Evolutionary conservation across 2,329 filamentous ascomycete species (phyloP), one percentile per base, ranked within the genome.

Genomic region (Ceratocystis destructans): DNA sequence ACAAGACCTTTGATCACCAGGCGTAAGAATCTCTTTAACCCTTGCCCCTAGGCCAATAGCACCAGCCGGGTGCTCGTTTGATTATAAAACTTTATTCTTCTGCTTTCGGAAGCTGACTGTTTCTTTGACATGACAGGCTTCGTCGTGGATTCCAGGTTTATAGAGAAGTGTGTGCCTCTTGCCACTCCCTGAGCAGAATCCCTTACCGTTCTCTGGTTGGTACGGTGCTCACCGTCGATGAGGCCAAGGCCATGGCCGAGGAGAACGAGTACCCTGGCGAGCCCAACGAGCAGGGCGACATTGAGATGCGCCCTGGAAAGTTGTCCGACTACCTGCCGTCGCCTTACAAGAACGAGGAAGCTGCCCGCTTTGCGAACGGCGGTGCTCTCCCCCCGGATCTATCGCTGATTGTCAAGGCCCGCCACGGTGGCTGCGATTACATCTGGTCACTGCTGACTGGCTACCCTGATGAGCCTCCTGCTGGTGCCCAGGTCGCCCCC

Each of bases 91-190:
- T 41, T 41, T 41, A 10, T 12, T 41, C 12, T 41, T 41, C 37
- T 41, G 37, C 37, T 41, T 41, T 41, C 37, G 12, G 37, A 41
- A 41, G 37, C 37, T 41, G 37, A 41, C 37, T 41, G 37, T 63
- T 63, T 22, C 55, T 61, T 59, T 37, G 31, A 28, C 37, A 44
- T 41, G 45, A 65, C 71, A 96, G 92, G 73, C 91, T 99, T 71
- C 94, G 94, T 78, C 92, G 94, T 82, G 94, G 94, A 79, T 99
- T 97, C 86, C 92, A 96, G 81, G 94, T 99, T 76, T 99, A 99
- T 84, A 90, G 88, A 72, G 94, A 99, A 81, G 94, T 99, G 74
- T 99, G 94, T 84, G 86, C 92, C 69, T 90, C 90, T 73, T 99
- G 94, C 85, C 94, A 99, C 83, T 99, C 94, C 70, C 87, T 99